Conservation (phyloP, 495 filamentous ascomycete genomes). For the Penicillium canescens region DNA sequence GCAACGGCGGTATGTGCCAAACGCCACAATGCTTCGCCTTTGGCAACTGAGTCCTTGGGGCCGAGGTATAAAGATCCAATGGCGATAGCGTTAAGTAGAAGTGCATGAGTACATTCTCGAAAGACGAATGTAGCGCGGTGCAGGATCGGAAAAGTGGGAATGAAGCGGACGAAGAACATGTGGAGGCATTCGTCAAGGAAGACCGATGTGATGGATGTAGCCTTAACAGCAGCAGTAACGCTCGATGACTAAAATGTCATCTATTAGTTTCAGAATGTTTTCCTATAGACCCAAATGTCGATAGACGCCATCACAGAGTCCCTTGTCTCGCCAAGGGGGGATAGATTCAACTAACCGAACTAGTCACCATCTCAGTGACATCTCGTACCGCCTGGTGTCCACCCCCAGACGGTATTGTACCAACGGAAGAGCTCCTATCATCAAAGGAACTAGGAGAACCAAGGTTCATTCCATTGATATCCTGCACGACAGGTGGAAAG, state of each 20-base stretch:
- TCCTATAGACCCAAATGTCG: neutral
- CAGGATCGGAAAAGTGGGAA: slow-evolving; percentile 50
- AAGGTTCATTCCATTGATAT: slow-evolving; percentile 34
- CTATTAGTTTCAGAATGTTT: neutral
- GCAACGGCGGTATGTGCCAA: slow-evolving; percentile 49
- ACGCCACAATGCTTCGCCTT: slow-evolving; percentile 49
- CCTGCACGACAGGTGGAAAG: slow-evolving; percentile 37
- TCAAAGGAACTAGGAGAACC: slow-evolving; percentile 39
- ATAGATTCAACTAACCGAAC: slow-evolving; percentile 32
- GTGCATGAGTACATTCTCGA: slow-evolving; percentile 47
- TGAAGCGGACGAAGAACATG: slow-evolving; percentile 53
- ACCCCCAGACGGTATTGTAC: slow-evolving; percentile 42
- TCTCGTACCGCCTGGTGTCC: slow-evolving; percentile 49
- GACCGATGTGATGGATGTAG: slow-evolving; percentile 48
- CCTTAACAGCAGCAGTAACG: slow-evolving; percentile 48
- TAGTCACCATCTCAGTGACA: slow-evolving; percentile 50
- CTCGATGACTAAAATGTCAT: slow-evolving; percentile 38
- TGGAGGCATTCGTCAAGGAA: slow-evolving; percentile 51
- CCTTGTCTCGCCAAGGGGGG: neutral
- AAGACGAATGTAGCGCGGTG: slow-evolving; percentile 52
- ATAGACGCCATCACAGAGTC: neutral
- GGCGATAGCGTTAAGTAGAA: slow-evolving; percentile 50
- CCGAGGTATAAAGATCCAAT: slow-evolving; percentile 51
- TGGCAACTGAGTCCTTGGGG: slow-evolving; percentile 44
- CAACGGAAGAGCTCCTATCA: slow-evolving; percentile 39